phyloP scores from a whole-genome alignment of 768 basidiomycete species.

The Psilocybe tampanensis region DNA sequence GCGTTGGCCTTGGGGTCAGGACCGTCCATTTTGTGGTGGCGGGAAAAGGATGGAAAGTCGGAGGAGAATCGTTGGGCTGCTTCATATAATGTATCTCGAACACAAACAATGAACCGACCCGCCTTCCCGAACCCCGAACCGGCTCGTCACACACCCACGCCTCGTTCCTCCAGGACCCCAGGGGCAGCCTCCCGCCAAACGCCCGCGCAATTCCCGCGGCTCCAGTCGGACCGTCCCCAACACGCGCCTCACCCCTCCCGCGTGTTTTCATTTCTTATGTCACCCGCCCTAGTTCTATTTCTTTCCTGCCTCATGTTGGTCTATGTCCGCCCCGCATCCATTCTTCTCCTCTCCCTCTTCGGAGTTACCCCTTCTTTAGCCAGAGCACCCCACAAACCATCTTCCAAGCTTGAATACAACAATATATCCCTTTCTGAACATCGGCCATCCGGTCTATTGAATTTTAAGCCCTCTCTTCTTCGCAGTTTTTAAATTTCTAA shows the following conservation, averaged over 20 bases:
- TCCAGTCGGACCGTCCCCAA: neutral
- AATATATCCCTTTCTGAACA: too few relatives aligned
- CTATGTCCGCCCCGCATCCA: too few relatives aligned
- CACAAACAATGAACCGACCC: neutral
- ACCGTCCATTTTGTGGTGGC: slow-evolving; percentile 2
- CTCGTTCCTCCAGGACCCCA: too few relatives aligned
- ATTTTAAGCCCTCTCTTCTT: too few relatives aligned
- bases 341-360: too few relatives aligned
- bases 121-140: neutral
- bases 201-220: neutral
- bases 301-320: neutral
- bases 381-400: too few relatives aligned
- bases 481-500: too few relatives aligned
- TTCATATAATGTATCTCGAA: neutral
- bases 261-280: neutral
- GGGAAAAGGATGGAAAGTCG: neutral
- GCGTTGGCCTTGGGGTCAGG: slow-evolving; percentile 23
- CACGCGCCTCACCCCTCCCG: neutral
- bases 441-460: too few relatives aligned
- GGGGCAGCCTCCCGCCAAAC: neutral
- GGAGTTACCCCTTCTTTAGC: too few relatives aligned
- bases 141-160: neutral
- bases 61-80: neutral
- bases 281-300: neutral
- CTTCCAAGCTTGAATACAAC: too few relatives aligned